Evolutionary conservation across 768 basidiomycete species (phyloP).

Genomic region (Paxillus ammoniavirescens): DNA sequence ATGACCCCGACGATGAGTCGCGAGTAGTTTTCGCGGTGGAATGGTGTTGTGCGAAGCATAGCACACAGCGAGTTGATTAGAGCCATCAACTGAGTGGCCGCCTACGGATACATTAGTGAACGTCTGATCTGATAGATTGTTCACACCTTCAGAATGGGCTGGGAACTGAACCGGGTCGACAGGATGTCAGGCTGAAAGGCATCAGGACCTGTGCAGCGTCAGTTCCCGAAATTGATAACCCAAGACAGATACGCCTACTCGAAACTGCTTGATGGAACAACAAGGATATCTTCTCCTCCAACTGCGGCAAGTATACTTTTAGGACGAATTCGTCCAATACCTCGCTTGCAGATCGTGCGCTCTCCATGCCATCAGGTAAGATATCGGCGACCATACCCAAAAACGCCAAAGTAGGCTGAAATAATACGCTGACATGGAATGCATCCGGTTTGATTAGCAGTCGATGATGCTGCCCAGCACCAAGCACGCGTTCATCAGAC

Average conservation of each 20-base stretch:
- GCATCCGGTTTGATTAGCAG: constrained; percentile 87
- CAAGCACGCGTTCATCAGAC: constrained; percentile 72
- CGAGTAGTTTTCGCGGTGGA: constrained; percentile 93
- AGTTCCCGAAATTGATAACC: neutral
- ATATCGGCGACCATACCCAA: constrained; percentile 68
- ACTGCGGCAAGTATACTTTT: constrained; percentile 87
- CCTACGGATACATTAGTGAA: constrained; percentile 44
- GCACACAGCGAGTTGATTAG: constrained; percentile 88
- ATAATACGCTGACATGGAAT: constrained; percentile 92
- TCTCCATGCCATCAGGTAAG: constrained; percentile 71
- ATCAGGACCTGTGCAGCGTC: constrained; percentile 57
- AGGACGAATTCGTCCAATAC: constrained; percentile 92
- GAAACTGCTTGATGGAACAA: constrained; percentile 86
- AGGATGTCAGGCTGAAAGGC: constrained; percentile 83
- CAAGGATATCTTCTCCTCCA: constrained; percentile 89
- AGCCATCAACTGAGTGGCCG: constrained; percentile 80
- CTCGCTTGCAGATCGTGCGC: constrained; percentile 60
- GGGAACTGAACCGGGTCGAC: constrained; percentile 59
- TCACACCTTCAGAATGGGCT: constrained; percentile 77
- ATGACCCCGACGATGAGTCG: constrained; percentile 92
- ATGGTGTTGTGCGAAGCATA: constrained; percentile 89
- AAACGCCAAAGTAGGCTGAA: constrained; percentile 89
- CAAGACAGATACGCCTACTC: constrained; percentile 41
- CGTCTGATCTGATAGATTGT: neutral
- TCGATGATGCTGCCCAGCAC: constrained; percentile 77